Evolutionary conservation across 2,329 filamentous ascomycete genomes (phyloP).

Genomic region (Neofusicoccum sp.): DNA sequence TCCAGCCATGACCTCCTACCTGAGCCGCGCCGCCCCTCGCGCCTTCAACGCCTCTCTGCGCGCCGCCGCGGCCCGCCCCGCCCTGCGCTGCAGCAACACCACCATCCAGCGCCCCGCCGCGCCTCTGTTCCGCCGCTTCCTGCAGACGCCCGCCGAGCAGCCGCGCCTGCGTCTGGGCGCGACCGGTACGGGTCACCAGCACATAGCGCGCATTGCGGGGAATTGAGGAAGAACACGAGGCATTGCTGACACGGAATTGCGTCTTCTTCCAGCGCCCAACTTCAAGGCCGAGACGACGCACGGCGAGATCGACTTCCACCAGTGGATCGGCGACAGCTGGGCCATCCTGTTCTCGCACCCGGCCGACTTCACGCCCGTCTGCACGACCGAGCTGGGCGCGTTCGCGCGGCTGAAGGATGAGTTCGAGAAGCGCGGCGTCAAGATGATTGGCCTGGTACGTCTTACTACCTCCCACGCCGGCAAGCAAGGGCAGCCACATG

Average conservation of each 20-base stretch:
- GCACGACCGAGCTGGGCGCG: conserved; percentile 63
- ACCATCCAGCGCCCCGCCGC: conserved; percentile 26
- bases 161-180: conserved; percentile 47
- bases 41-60: conserved; percentile 28
- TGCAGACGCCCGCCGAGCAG: conserved; percentile 38
- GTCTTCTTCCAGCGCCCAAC: conserved; percentile 55
- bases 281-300: conserved; percentile 67
- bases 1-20: conserved; percentile 33
- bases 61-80: conserved; percentile 26
- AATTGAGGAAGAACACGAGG: no score
- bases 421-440: conserved; percentile 61
- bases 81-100: conserved; percentile 18
- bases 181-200: conserved; percentile 25
- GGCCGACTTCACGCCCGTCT: conserved; percentile 59
- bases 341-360: conserved; percentile 71
- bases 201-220: background rate
- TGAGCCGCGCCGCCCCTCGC: conserved; percentile 36
- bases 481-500: conserved; percentile 50
- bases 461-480: conserved; percentile 19
- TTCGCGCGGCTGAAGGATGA: conserved; percentile 64
- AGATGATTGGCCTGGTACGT: conserved; percentile 55
- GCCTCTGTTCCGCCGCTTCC: conserved; percentile 37
- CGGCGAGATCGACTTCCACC: conserved; percentile 68
- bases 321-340: conserved; percentile 70
- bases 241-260: background rate